Conservation (phyloP, 164 flowering plant genomes). For the Vitis riparia region DNA sequence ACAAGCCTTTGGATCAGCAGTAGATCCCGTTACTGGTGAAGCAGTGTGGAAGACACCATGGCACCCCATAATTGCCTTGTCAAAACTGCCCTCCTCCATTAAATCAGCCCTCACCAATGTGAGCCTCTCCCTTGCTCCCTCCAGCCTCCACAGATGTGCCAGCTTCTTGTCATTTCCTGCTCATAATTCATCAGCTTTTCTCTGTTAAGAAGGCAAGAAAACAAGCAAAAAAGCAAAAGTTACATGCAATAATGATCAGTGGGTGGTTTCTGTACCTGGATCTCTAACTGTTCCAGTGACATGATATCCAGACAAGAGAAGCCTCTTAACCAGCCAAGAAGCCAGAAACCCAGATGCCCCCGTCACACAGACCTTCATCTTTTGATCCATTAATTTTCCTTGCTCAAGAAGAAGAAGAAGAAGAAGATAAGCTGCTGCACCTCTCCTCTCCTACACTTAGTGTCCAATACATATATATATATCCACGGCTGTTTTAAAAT, state of each 20-base stretch:
- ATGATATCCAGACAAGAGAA: conserved; percentile 52
- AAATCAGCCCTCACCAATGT: conserved; percentile 69
- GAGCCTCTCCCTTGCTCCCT: conserved; percentile 87
- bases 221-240: not conserved
- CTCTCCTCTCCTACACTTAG: no score
- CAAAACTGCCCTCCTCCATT: conserved; percentile 81
- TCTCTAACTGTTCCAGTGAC: conserved; percentile 68
- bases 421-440: no score
- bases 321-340: conserved; percentile 70
- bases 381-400: conserved; percentile 13
- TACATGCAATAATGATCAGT: not conserved
- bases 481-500: no score
- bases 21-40: conserved; percentile 67
- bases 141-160: conserved; percentile 65
- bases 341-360: conserved; percentile 74
- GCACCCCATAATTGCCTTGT: conserved; percentile 72
- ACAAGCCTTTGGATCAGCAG: conserved; percentile 65
- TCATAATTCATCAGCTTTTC: not conserved
- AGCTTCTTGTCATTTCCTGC: conserved; percentile 63
- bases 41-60: conserved; percentile 91
- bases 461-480: no score
- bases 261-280: conserved; percentile 34
- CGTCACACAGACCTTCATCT: conserved; percentile 59
- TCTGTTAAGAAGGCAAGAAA: not conserved
- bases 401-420: no score